Base-by-base conservation (phyloP, 2,329 filamentous ascomycete species). In the Plectosphaerella cucumerina region DNA sequence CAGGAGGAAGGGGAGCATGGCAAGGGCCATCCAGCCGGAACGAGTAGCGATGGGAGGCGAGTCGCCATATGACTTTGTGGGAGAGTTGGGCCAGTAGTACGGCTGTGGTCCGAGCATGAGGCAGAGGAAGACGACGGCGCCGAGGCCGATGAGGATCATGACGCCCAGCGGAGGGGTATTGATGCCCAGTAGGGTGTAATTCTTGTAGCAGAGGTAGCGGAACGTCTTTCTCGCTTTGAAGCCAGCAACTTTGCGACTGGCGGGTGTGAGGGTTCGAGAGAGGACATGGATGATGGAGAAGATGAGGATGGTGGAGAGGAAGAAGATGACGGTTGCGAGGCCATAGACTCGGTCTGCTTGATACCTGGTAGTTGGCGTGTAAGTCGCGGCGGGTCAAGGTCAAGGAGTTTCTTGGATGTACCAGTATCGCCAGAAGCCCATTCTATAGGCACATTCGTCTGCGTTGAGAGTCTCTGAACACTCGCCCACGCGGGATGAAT, bases 41-140 rank as follows among this genome's bases (percentile, higher is more conserved):
- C 78, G 63, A 0, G 76, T 80, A 1, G 76, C 78, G 20, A 82
- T 68, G 0, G 78, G 78, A 11, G 78, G 78, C 23, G 76, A 80
- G 59, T 67, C 64, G 9, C 77, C 79, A 56, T 70, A 81, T 26
- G 58, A 64, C 4, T 69, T 52, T 8, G 62, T 60, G 12, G 48
- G 49, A 6, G 67, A 69, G 46, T 70, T 74, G 1, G 76, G 73
- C 78, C 78, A 82, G 66, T 82, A 82, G 61, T 81, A 82, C 0
- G 79, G 78, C 22, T 68, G 60, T 0, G 78, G 76, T 1, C 68
- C 73, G 1, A 79, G 64, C 0, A 70, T 71, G 71, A 78, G 72
- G n/a, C 62, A 72, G 71, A 47, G 18, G 59, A 79, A 80, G 65
- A 73, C 80, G 34, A 73, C 58, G 3, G 65, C 56, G 6, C 76